phyloP scores from a whole-genome alignment of 2,329 filamentous ascomycete genomes.

The Aspergillus sp. region DNA sequence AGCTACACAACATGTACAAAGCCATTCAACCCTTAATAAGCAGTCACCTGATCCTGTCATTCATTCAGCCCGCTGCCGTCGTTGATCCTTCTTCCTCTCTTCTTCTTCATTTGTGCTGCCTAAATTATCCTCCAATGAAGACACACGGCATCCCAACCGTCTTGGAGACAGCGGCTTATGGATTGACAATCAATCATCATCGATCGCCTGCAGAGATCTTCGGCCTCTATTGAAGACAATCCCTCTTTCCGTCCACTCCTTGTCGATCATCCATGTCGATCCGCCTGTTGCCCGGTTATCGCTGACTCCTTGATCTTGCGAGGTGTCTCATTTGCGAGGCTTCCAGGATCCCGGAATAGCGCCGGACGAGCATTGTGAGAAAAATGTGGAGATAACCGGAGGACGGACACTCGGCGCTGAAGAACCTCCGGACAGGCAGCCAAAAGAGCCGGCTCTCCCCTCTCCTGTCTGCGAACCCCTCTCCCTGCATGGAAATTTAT shows the following conservation, averaged over 20 bases:
- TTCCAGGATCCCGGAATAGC: not conserved
- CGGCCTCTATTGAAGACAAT: constrained; percentile 3
- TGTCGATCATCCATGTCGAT: not conserved
- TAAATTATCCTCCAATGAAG: not conserved
- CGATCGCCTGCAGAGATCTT: not conserved
- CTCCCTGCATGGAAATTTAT: not conserved
- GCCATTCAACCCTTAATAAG: not conserved
- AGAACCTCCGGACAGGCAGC: constrained; percentile 16
- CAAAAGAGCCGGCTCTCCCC: not conserved
- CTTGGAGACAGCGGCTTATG: not conserved
- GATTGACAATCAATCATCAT: not conserved
- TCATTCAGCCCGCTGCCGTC: too few relatives aligned
- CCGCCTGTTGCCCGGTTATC: not conserved
- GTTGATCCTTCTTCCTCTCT: not conserved
- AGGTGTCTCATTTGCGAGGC: not conserved
- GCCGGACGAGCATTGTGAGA: not conserved
- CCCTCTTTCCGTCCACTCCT: not conserved
- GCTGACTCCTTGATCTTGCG: not conserved
- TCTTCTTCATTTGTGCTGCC: not conserved
- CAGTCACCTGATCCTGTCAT: not conserved
- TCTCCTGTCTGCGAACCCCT: not conserved
- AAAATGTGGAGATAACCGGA: not conserved
- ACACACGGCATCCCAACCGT: not conserved
- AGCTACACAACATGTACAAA: too few relatives aligned
- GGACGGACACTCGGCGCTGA: constrained; percentile 18